A percentile compares a stretch with the other conserved stretches of the same genome.
Conservation (phyloP, 768 basidiomycete species). For the Coprinopsis marcescibilis region DNA sequence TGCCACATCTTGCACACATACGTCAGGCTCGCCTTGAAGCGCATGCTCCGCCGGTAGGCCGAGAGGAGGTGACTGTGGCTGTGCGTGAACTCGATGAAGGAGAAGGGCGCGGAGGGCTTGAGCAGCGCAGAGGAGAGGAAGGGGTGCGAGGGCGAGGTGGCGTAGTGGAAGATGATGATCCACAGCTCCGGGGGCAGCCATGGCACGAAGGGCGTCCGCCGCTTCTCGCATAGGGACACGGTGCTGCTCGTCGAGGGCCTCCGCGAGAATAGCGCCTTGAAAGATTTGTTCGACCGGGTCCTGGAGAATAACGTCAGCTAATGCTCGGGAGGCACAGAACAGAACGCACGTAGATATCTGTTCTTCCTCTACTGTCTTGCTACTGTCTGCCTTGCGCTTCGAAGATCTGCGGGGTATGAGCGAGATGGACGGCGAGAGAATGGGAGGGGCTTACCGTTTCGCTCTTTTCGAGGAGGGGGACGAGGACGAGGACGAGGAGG, state of each 20-base stretch:
- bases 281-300: too few relatives aligned
- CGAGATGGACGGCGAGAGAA: too few relatives aligned
- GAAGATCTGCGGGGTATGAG: too few relatives aligned
- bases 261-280: not conserved
- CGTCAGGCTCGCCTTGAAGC: constrained; percentile 42
- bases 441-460: too few relatives aligned
- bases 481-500: too few relatives aligned
- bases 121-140: constrained; percentile 13
- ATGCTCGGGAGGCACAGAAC: too few relatives aligned
- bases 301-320: too few relatives aligned
- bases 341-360: too few relatives aligned
- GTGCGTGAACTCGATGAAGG: constrained; percentile 49
- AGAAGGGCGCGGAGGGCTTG: constrained; percentile 31
- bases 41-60: constrained; percentile 44
- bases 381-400: too few relatives aligned
- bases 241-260: not conserved
- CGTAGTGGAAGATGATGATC: constrained; percentile 58
- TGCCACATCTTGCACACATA: constrained; percentile 56
- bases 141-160: constrained; percentile 26
- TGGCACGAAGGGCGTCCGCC: constrained; percentile 15
- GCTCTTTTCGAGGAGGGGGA: too few relatives aligned
- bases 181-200: constrained; percentile 58
- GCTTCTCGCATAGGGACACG: not conserved
- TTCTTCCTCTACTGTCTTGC: not conserved
- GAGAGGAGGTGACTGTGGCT: constrained; percentile 27